Conservation (phyloP, 805 yeast species). For the Myxozyma lipomycoides region DNA sequence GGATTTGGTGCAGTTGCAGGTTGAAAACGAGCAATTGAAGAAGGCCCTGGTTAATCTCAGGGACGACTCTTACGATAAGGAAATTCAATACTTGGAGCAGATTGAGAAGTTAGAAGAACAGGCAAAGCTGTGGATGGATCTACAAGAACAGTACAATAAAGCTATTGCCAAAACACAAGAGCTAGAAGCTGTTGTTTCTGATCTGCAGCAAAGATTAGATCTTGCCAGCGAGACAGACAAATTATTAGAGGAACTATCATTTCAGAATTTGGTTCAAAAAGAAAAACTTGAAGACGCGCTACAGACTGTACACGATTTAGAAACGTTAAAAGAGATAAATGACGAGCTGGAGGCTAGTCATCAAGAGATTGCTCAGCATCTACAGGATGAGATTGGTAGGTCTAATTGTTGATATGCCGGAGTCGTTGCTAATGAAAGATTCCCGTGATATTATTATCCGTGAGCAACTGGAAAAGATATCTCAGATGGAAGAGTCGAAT, state of each 20-base stretch:
- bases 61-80: conserved; percentile 30
- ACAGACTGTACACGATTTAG: conserved; percentile 47
- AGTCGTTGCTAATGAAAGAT: conserved; percentile 28
- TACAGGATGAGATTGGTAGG: conserved; percentile 39
- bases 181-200: conserved; percentile 17
- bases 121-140: conserved; percentile 1
- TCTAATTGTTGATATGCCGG: conserved; percentile 29
- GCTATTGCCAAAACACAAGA: conserved; percentile 7
- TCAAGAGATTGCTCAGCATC: conserved; percentile 42
- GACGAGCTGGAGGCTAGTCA: conserved; percentile 50
- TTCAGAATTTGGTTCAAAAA: conserved; percentile 40
- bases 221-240: conserved; percentile 38
- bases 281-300: conserved; percentile 40
- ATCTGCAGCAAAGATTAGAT: conserved; percentile 36
- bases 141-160: conserved; percentile 13
- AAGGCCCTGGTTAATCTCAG: conserved; percentile 42
- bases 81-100: conserved; percentile 23
- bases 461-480: conserved; percentile 17
- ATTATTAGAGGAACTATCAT: conserved; percentile 40
- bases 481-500: conserved; percentile 14
- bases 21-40: conserved; percentile 44
- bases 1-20: conserved; percentile 22
- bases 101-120: conserved; percentile 26
- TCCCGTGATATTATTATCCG: conserved; percentile 19
- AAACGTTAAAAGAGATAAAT: conserved; percentile 51